Base-by-base conservation (phyloP, 2,329 filamentous ascomycete species). In the Neofusicoccum kwambonambiense region DNA sequence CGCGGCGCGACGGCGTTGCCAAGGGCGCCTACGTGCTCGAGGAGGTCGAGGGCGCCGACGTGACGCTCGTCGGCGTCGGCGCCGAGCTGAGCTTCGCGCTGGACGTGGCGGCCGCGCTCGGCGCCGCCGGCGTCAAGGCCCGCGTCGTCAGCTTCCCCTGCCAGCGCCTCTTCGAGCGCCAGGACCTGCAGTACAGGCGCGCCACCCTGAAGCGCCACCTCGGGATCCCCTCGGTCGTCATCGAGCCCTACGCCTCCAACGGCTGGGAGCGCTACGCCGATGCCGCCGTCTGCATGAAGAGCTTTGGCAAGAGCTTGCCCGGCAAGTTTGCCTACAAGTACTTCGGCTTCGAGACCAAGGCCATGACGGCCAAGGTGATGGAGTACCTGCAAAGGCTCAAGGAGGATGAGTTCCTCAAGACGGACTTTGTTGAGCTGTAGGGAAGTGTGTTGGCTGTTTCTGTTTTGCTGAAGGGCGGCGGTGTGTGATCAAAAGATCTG, bases 211-310 rank as follows among this genome's bases (percentile, higher is more conserved):
- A 74, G 51, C 76, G 78, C 34, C 76, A 79, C 68, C 68, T 66
- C 0, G 78, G 78, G 49, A 76, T 80, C 1, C 83, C 84, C 0
- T 75, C 79, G 1, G 83, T 89, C 15, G 83, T 87, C 4, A 84
- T 89, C 49, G 87, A 89, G 73, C 83, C 86, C 0, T 88, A 86
- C 70, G 80, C 82, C 1, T 78, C 81, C 1, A 83, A 84, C 65
- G 84, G 85, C 0, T 88, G 86, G 85, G 86, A 87, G 74, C 73
- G 85, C 19, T 88, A 87, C 69, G 85, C 85, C 0, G 82, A 87
- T 71, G 86, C 85, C 0, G 84, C 82, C 1, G 79, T 79, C 65
- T 83, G 78, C 54, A 83, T 87, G 80, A 78, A 79, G 50, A 76
- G 77, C 0, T 88, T 87, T 67, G 85, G 85, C 0, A 83, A 87